Evolutionary conservation across 2,329 filamentous ascomycete genomes (phyloP).

Genomic region (Fusarium circinatum): DNA sequence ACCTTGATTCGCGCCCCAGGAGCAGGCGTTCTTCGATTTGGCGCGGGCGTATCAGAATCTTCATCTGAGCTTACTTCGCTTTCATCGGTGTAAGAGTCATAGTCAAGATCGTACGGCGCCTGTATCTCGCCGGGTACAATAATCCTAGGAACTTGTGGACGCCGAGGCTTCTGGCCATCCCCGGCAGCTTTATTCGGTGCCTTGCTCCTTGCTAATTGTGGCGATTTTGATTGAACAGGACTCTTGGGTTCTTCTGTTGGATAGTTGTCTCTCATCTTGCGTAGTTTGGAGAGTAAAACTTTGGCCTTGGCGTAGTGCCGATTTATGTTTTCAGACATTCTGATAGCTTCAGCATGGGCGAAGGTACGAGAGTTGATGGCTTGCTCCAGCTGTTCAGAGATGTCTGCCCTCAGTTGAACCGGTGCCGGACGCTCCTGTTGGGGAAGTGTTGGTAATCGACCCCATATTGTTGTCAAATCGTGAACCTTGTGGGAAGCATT

Average conservation of each 20-base stretch:
- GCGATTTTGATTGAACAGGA: slow-evolving; percentile 63
- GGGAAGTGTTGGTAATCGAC: slow-evolving; percentile 61
- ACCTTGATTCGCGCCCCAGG: slow-evolving; percentile 61
- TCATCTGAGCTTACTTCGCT: slow-evolving; percentile 65
- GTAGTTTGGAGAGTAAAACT: slow-evolving; percentile 67
- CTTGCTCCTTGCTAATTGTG: slow-evolving; percentile 62
- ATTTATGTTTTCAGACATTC: slow-evolving; percentile 71
- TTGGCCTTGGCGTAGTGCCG: slow-evolving; percentile 71
- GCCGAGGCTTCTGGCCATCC: slow-evolving; percentile 57
- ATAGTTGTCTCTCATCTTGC: slow-evolving; percentile 69
- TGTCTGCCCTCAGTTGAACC: slow-evolving; percentile 65
- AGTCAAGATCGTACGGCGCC: slow-evolving; percentile 72
- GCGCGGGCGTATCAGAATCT: slow-evolving; percentile 56
- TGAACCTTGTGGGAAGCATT: slow-evolving; percentile 65
- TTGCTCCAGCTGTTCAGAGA: slow-evolving; percentile 66
- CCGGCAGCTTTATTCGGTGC: slow-evolving; percentile 56
- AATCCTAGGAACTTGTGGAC: slow-evolving; percentile 64
- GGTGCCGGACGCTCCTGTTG: slow-evolving; percentile 60
- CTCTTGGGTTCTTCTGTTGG: slow-evolving; percentile 64
- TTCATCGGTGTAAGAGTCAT: slow-evolving; percentile 65
- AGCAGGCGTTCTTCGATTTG: slow-evolving; percentile 50
- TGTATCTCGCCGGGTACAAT: slow-evolving; percentile 74
- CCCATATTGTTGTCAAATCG: slow-evolving; percentile 67
- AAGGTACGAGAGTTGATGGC: slow-evolving; percentile 67
- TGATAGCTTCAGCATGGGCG: slow-evolving; percentile 69